Evolutionary conservation across 2,329 filamentous ascomycete genomes (phyloP).

Genomic region (Lasiodiplodia sp.): DNA sequence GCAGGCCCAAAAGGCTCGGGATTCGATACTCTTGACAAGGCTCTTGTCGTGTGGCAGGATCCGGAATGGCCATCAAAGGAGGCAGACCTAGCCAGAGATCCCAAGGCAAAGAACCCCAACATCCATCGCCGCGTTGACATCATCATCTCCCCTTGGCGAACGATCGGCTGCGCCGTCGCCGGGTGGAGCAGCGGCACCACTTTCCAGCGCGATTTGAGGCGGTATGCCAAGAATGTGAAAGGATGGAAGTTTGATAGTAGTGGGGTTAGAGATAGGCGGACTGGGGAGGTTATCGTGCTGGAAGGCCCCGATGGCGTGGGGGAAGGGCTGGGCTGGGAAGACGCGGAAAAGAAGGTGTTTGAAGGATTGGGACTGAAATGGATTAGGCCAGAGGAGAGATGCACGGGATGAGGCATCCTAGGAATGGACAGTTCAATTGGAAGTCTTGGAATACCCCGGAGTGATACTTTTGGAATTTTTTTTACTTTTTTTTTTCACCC

Average conservation of each 20-base stretch:
- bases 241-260: slow-evolving; percentile 90
- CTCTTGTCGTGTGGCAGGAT: slow-evolving; percentile 90
- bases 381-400: slow-evolving; percentile 52
- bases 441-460: neutral
- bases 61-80: slow-evolving; percentile 55
- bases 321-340: slow-evolving; percentile 60
- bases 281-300: slow-evolving; percentile 76
- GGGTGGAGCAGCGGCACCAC: slow-evolving; percentile 91
- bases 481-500: neutral
- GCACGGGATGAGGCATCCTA: slow-evolving; percentile 48
- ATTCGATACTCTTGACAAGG: slow-evolving; percentile 91
- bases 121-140: slow-evolving; percentile 89
- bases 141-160: slow-evolving; percentile 87
- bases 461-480: neutral
- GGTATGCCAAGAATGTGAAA: slow-evolving; percentile 76
- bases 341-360: slow-evolving; percentile 83
- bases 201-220: slow-evolving; percentile 84
- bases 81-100: slow-evolving; percentile 42
- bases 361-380: slow-evolving; percentile 70
- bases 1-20: slow-evolving; percentile 54
- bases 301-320: slow-evolving; percentile 58
- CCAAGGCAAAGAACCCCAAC: slow-evolving; percentile 68
- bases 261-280: slow-evolving; percentile 73
- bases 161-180: slow-evolving; percentile 83
- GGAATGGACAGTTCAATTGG: neutral